A percentile compares a stretch with the other conserved stretches of the same genome.
Conservation (phyloP, 257 asterid species). For the Leptodermis oblonga region DNA sequence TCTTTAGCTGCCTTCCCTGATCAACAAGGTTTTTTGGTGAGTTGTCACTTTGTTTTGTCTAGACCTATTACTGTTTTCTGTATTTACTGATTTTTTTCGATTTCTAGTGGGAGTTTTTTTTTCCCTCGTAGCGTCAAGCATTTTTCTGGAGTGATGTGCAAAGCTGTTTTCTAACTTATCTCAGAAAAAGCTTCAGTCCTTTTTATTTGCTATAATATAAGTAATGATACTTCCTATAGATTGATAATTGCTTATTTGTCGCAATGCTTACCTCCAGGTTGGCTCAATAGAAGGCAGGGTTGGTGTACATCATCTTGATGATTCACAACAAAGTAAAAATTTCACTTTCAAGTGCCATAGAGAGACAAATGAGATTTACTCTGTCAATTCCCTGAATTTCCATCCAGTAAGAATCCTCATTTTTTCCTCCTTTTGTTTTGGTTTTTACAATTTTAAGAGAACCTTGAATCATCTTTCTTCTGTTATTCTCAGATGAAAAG, state of each 20-base stretch:
- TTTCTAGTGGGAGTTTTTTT: neutral
- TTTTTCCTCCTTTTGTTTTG: conserved; percentile 15
- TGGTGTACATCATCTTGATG: conserved; percentile 92
- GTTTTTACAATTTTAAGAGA: neutral
- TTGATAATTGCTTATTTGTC: conserved; percentile 1
- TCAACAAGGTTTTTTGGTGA: conserved; percentile 91
- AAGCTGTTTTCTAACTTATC: neutral
- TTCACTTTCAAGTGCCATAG: conserved; percentile 99
- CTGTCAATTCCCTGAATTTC: conserved; percentile 87
- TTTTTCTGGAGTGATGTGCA: neutral
- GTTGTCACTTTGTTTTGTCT: conserved; percentile 17
- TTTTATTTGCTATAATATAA: neutral
- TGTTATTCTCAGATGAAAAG: neutral
- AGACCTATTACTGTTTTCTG: conserved; percentile 1
- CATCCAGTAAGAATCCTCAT: conserved; percentile 80
- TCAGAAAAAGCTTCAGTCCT: neutral
- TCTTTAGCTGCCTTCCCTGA: conserved; percentile 97
- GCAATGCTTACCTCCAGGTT: conserved; percentile 43
- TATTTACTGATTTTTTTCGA: too few relatives aligned
- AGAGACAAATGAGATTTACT: conserved; percentile 71
- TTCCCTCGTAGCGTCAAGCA: neutral
- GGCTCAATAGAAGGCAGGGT: conserved; percentile 99
- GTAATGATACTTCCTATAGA: neutral
- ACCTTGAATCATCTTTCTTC: neutral
- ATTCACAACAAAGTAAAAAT: conserved; percentile 67